Base-by-base conservation (phyloP, 2,329 filamentous ascomycete species). In the Gnomoniopsis sp. region DNA sequence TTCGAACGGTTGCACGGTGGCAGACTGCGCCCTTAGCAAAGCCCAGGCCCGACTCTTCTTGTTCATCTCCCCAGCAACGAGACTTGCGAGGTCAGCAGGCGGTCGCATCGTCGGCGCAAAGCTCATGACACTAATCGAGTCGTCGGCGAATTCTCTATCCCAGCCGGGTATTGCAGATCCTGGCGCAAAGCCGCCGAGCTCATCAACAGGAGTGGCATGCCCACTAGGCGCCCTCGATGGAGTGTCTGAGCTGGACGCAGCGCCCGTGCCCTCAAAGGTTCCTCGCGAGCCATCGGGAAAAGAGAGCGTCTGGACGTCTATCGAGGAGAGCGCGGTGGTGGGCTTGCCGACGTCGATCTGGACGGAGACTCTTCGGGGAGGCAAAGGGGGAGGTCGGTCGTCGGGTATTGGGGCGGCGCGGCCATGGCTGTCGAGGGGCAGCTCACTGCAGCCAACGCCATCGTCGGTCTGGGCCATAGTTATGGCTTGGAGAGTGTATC, bases 271-370 rank as follows among this genome's bases (percentile, higher is more conserved):
- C 36, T 62, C 60, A 66, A 88, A 88, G 1, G 83, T 87, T 41
- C 88, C 87, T 60, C 85, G 80, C 21, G 84, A 84, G 57, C 84
- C 86, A 70, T 91, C 89, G 12, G 85, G 86, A 63, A 89, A 88
- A 1, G 87, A 86, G 52, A 93, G 80, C 0, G 89, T 90, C 65
- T 91, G 88, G 57, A 93, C 88, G 65, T 93, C 92, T 62, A 92
- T 82, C 17, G 91, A 83, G 0, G 91, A 93, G 15, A 98, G 69
- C 11, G 92, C 92, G 1, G 92, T 97, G 3, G 93, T 97, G 50
- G 93, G 86, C 60, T 85, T 86, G 8, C 64, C 66, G 69, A 62
- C 55, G 68, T 74, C 58, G 57, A 61, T 36, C 53, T 58, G 57
- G 26, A 59, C 19, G 15, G 55, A 65, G 11, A 53, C 33, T 33